phyloP scores from a whole-genome alignment of 2,329 filamentous ascomycete genomes.

The Colletotrichum liaoningense region DNA sequence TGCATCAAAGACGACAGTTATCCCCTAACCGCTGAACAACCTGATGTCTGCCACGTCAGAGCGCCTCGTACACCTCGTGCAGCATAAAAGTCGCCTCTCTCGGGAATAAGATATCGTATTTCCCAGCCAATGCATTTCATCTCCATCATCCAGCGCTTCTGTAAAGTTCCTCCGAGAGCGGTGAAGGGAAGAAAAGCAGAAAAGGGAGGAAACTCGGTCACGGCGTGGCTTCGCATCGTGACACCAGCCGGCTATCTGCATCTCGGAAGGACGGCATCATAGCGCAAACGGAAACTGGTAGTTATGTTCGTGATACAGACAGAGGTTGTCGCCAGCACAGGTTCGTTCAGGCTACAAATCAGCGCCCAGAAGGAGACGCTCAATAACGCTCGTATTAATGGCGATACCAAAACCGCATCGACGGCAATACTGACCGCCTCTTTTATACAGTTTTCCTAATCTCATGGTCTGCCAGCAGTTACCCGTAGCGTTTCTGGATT shows the following conservation, averaged over 20 bases:
- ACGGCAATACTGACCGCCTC: background rate
- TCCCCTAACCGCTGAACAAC: background rate
- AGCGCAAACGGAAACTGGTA: conserved; percentile 1
- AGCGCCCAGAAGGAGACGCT: background rate
- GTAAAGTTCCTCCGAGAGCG: conserved; percentile 2
- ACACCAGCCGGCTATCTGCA: conserved; percentile 14
- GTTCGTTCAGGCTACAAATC: background rate
- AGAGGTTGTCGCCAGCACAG: background rate
- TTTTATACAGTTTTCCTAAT: background rate
- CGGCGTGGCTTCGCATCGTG: background rate
- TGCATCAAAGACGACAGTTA: background rate
- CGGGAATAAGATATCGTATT: background rate
- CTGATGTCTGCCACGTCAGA: conserved; percentile 7
- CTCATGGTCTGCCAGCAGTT: background rate
- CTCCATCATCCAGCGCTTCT: background rate
- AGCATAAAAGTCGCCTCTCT: background rate
- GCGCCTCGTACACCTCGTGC: background rate
- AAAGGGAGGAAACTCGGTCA: background rate
- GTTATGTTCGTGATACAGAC: background rate
- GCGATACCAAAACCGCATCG: background rate
- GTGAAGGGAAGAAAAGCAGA: background rate
- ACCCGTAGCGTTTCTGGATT: conserved; percentile 14
- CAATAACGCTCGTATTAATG: background rate
- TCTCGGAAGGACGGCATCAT: conserved; percentile 9
- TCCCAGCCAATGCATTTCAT: background rate